phyloP scores from a whole-genome alignment of 129 eudicot genomes.

The Arctium minus region DNA sequence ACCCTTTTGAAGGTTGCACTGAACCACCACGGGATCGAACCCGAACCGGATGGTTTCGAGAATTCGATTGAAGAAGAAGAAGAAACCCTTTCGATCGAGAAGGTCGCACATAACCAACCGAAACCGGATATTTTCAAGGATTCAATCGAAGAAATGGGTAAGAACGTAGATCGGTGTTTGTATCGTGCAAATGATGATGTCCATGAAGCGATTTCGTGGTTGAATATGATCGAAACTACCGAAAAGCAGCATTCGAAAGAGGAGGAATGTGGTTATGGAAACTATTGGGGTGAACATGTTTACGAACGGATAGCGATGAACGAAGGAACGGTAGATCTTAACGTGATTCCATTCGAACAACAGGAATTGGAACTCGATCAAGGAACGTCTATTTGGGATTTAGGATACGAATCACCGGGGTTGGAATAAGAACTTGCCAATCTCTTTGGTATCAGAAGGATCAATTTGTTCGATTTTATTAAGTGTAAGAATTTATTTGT shows the following conservation, averaged over 20 bases:
- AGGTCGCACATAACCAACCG: conserved; percentile 5
- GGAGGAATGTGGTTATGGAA: conserved; percentile 10
- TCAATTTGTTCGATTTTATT: not conserved
- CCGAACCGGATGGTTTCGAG: not conserved
- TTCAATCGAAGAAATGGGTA: not conserved
- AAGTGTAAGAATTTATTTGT: not conserved
- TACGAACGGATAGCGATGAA: conserved; percentile 12
- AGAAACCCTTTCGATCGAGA: conserved; percentile 28
- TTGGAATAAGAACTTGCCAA: not conserved
- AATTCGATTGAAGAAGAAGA: not conserved
- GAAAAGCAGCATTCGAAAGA: not conserved
- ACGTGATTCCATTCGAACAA: conserved; percentile 8
- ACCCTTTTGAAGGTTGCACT: conserved; percentile 19
- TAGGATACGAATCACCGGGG: conserved; percentile 19
- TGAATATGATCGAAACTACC: not conserved
- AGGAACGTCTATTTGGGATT: conserved; percentile 41
- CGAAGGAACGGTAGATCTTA: conserved; percentile 25
- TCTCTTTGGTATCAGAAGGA: not conserved
- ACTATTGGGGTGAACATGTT: conserved; percentile 29
- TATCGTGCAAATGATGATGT: not conserved
- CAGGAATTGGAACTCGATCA: not conserved
- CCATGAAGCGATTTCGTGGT: conserved; percentile 6
- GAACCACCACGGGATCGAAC: conserved; percentile 22
- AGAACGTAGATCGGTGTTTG: not conserved
- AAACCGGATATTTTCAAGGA: not conserved